Percentiles rank a stretch among this genome's conserved stretches.
These are phyloP conservation scores for Coemansia sp. DNA, from an alignment of 192 early-diverging fungal species.

Conservation along the genomic window DNA sequence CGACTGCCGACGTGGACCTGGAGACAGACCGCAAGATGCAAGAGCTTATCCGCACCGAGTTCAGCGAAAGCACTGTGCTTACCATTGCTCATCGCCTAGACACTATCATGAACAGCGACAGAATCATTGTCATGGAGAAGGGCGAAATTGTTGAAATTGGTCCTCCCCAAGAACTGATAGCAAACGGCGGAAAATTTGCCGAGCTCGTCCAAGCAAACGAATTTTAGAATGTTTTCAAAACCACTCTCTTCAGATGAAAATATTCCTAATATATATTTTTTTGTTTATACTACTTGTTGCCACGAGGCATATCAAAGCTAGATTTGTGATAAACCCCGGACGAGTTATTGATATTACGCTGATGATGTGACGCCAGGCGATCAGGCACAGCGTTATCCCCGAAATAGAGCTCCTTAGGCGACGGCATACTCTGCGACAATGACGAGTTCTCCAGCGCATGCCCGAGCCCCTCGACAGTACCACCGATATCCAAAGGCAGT, in stretches of 20 bases:
- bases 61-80: slow-evolving; percentile 58
- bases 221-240: slow-evolving; percentile 10
- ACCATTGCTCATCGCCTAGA: slow-evolving; percentile 78
- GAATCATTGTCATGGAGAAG: slow-evolving; percentile 73
- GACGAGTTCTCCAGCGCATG: slow-evolving; percentile 18
- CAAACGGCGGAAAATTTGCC: slow-evolving; percentile 36
- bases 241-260: background rate
- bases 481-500: background rate
- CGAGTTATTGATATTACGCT: slow-evolving; percentile 17
- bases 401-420: slow-evolving; percentile 35
- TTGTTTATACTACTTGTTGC: slow-evolving; percentile 15
- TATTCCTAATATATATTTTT: background rate
- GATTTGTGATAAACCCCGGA: slow-evolving; percentile 19
- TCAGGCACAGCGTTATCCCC: slow-evolving; percentile 2
- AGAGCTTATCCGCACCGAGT: slow-evolving; percentile 56
- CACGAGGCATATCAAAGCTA: slow-evolving; percentile 41
- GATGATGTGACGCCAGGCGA: slow-evolving; percentile 10
- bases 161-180: slow-evolving; percentile 62
- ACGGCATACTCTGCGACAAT: slow-evolving; percentile 57
- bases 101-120: slow-evolving; percentile 68
- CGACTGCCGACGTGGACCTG: slow-evolving; percentile 66
- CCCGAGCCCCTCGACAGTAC: background rate
- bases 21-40: slow-evolving; percentile 29
- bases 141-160: slow-evolving; percentile 71
- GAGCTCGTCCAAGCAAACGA: slow-evolving; percentile 25